These are phyloP conservation scores for Carpinus viminea DNA, from an alignment of 306 rosid species.

Conservation along the genomic window DNA sequence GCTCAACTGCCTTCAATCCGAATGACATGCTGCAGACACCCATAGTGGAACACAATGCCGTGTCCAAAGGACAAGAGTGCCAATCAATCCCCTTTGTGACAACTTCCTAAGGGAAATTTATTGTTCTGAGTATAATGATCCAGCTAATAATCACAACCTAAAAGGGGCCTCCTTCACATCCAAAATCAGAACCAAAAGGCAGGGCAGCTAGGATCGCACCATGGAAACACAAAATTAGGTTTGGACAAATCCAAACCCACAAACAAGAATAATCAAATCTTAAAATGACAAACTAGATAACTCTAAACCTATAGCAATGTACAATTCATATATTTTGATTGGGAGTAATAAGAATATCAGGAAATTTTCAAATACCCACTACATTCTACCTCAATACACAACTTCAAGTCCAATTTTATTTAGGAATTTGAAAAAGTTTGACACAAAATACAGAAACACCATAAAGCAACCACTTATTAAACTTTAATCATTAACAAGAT, in stretches of 20 bases:
- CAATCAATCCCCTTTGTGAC: neutral
- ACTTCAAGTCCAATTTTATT: slow-evolving; percentile 19
- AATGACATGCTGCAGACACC: neutral
- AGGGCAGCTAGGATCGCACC: neutral
- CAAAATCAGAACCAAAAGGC: too few relatives aligned
- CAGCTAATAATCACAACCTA: neutral
- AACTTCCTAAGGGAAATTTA: too few relatives aligned
- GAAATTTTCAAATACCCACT: neutral
- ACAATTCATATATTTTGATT: neutral
- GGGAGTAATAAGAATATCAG: neutral
- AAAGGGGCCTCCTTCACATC: neutral
- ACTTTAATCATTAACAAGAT: neutral
- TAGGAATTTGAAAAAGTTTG: neutral
- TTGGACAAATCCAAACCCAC: neutral
- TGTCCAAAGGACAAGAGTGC: too few relatives aligned
- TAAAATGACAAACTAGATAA: neutral
- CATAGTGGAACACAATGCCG: neutral
- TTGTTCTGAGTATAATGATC: neutral
- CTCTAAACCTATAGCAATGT: neutral
- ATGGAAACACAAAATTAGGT: neutral
- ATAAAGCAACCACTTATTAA: neutral
- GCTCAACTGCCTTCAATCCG: neutral
- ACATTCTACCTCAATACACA: neutral
- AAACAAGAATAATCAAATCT: neutral
- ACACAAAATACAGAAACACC: neutral